These are phyloP conservation scores for Fusarium continuum DNA, from an alignment of 2,329 filamentous ascomycete species.

Conservation along the genomic window DNA sequence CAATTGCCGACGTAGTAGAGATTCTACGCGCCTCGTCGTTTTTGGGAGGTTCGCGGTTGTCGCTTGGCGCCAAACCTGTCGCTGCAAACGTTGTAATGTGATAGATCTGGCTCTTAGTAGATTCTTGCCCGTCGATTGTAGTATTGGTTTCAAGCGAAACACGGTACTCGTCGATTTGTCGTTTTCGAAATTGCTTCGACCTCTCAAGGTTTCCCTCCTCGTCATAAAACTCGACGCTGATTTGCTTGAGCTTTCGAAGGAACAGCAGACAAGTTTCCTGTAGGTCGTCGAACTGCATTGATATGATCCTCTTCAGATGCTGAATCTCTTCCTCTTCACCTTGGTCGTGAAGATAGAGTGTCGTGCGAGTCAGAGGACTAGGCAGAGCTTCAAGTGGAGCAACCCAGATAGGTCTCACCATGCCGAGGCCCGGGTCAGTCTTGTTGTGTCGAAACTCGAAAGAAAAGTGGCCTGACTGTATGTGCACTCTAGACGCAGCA, in stretches of 20 bases:
- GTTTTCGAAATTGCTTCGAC: conserved; percentile 11
- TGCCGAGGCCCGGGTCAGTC: conserved; percentile 12
- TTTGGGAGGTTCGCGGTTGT: conserved; percentile 14
- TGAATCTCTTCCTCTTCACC: conserved; percentile 1
- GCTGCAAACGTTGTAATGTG: conserved; percentile 21
- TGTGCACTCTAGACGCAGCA: conserved; percentile 18
- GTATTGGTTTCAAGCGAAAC: conserved; percentile 8
- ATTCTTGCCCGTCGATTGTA: background rate
- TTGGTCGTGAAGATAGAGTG: conserved; percentile 18
- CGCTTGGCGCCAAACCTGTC: background rate
- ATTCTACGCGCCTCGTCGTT: background rate
- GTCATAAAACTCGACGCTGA: conserved; percentile 12
- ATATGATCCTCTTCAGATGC: background rate
- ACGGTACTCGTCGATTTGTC: background rate
- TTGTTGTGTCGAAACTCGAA: conserved; percentile 26
- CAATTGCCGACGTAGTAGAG: conserved; percentile 10
- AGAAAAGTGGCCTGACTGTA: conserved; percentile 29
- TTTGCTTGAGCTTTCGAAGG: conserved; percentile 10
- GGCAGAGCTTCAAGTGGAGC: background rate
- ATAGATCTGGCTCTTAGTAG: background rate
- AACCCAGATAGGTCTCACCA: conserved; percentile 27
- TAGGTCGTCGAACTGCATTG: conserved; percentile 15
- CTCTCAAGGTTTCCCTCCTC: background rate
- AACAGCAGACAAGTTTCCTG: conserved; percentile 19
- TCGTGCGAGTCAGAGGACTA: conserved; percentile 19